Conservation (phyloP, 2,329 filamentous ascomycete species). For the Geosmithia morbida region DNA sequence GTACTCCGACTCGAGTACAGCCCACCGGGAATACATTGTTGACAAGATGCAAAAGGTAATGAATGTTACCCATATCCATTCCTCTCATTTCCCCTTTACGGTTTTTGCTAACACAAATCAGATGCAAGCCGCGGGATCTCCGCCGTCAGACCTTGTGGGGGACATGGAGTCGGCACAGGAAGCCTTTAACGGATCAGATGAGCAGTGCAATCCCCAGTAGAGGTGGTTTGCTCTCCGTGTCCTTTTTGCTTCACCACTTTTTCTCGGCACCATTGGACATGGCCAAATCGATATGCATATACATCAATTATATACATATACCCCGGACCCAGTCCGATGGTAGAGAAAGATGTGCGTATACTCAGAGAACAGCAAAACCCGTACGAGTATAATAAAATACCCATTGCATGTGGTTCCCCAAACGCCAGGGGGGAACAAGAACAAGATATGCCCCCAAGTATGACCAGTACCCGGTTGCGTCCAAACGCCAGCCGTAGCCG, state of each 20-base stretch:
- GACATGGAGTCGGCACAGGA: slow-evolving; percentile 78
- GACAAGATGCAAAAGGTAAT: slow-evolving; percentile 95
- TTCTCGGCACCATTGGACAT: neutral
- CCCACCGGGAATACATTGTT: slow-evolving; percentile 83
- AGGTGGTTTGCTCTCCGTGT: slow-evolving; percentile 4
- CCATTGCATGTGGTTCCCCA: neutral
- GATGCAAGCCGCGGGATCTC: slow-evolving; percentile 95
- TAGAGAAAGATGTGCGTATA: neutral
- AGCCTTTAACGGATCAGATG: slow-evolving; percentile 43
- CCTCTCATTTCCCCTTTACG: neutral
- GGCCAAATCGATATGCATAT: neutral
- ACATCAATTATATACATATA: neutral
- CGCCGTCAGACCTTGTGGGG: slow-evolving; percentile 79
- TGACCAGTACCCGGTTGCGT: neutral
- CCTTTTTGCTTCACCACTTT: too few species aligned
- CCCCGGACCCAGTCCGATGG: neutral
- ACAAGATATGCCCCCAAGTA: neutral
- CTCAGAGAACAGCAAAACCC: neutral
- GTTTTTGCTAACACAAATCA: slow-evolving; percentile 18
- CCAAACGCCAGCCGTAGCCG: neutral
- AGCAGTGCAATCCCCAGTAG: slow-evolving; percentile 49
- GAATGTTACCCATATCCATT: slow-evolving; percentile 12
- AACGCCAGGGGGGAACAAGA: neutral
- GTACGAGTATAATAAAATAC: neutral
- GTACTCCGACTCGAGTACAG: slow-evolving; percentile 70